A percentile compares a stretch with the other conserved stretches of the same genome.
phyloP scores from a whole-genome alignment of 768 basidiomycete genomes.

The Russula sp. region DNA sequence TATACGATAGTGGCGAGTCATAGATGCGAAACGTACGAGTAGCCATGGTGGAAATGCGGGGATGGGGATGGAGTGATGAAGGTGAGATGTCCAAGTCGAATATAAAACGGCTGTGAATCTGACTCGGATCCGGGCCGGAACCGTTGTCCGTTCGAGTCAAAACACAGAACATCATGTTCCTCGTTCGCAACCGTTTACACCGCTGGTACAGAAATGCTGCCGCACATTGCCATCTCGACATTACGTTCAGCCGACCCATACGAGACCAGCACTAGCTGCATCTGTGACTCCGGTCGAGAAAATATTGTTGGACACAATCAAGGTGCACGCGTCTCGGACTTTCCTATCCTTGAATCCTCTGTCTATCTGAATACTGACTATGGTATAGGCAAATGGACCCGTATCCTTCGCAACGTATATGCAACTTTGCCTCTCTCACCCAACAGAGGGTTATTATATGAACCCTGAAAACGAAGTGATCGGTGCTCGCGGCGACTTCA shows the following conservation, averaged over 20 bases:
- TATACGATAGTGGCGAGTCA: neutral
- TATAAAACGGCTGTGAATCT: too few relatives aligned
- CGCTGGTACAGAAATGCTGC: neutral
- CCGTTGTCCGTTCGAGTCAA: constrained; percentile 9
- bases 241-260: constrained; percentile 10
- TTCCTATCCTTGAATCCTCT: neutral
- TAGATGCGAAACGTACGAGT: constrained; percentile 49
- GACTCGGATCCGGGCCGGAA: neutral
- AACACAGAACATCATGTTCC: constrained; percentile 16
- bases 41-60: constrained; percentile 48
- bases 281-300: constrained; percentile 49
- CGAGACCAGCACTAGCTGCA: neutral
- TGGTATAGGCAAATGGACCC: constrained; percentile 75
- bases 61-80: neutral
- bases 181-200: constrained; percentile 5
- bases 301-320: constrained; percentile 67
- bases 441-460: constrained; percentile 91
- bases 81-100: neutral
- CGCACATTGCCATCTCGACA: constrained; percentile 1
- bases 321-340: constrained; percentile 43
- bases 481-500: constrained; percentile 86
- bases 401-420: constrained; percentile 87
- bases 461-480: constrained; percentile 70
- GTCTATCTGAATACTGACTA: neutral
- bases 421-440: constrained; percentile 87